Conservation (phyloP, 73 alveolate genomes). For the Tetrahymena borealis region DNA sequence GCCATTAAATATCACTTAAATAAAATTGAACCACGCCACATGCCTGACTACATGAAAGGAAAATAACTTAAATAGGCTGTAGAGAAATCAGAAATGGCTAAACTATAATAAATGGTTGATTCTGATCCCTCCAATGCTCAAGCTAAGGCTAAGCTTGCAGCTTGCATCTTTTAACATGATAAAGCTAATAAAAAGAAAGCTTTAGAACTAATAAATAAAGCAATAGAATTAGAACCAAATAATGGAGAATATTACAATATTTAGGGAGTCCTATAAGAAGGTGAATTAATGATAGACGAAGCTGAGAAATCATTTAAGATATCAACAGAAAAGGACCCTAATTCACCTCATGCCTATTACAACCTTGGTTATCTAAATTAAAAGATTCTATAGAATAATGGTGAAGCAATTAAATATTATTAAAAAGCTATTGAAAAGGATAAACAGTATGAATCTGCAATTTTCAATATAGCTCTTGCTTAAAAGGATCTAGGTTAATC, state of each 20-base stretch:
- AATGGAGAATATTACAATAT: background rate
- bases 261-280: background rate
- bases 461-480: background rate
- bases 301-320: background rate
- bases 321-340: background rate
- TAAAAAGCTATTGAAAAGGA: background rate
- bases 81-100: background rate
- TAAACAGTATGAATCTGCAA: background rate
- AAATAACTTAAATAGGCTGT: background rate
- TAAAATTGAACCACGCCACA: background rate
- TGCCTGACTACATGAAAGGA: background rate
- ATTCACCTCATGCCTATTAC: background rate
- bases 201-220: background rate
- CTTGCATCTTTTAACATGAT: background rate
- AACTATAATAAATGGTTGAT: background rate
- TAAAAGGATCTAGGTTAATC: background rate
- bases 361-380: background rate
- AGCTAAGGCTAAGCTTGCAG: background rate
- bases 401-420: background rate
- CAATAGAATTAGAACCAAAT: background rate
- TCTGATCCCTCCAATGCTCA: background rate
- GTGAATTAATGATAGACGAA: background rate
- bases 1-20: background rate
- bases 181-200: background rate
- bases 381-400: background rate